A percentile compares a stretch with the other conserved stretches of the same genome.
These are phyloP conservation scores for Ophiorrhiza pumila DNA, from an alignment of 257 asterid species.

Conservation along the genomic window DNA sequence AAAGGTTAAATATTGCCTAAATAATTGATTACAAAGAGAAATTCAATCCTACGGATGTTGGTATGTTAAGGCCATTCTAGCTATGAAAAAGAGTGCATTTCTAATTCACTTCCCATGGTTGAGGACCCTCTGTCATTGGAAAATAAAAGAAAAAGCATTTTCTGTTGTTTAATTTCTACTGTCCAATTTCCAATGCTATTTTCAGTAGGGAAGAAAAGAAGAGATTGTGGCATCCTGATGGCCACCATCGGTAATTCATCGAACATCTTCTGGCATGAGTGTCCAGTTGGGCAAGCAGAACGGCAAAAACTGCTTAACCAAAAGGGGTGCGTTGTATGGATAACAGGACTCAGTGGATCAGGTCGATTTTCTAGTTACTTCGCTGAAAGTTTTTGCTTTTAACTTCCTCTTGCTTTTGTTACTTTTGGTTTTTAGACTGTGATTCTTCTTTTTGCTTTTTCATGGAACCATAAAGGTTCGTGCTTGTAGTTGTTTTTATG, in stretches of 20 bases:
- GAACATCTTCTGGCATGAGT: conserved; percentile 92
- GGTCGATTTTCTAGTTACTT: conserved; percentile 32
- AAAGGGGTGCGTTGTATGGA: conserved; percentile 95
- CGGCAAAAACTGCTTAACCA: conserved; percentile 82
- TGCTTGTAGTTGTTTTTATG: not conserved
- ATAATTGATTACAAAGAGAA: too few relatives aligned
- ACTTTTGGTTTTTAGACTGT: not conserved
- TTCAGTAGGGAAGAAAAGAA: conserved; percentile 31
- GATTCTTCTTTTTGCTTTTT: not conserved
- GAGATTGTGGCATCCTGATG: conserved; percentile 36
- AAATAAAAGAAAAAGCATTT: too few relatives aligned
- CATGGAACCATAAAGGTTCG: not conserved
- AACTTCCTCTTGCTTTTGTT: not conserved
- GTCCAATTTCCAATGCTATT: not conserved
- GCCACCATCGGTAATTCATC: conserved; percentile 68
- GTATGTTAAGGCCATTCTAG: not conserved
- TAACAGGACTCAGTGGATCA: conserved; percentile 98
- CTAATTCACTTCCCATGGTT: not conserved
- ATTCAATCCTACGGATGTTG: not conserved
- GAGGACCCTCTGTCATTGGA: too few relatives aligned
- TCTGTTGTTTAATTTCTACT: not conserved
- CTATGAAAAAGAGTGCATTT: not conserved
- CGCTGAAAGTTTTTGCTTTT: not conserved
- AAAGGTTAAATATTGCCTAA: not conserved
- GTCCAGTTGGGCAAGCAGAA: conserved; percentile 71